Evolutionary conservation across 495 filamentous ascomycete genomes (phyloP).

Genomic region (Tuber magnatum): DNA sequence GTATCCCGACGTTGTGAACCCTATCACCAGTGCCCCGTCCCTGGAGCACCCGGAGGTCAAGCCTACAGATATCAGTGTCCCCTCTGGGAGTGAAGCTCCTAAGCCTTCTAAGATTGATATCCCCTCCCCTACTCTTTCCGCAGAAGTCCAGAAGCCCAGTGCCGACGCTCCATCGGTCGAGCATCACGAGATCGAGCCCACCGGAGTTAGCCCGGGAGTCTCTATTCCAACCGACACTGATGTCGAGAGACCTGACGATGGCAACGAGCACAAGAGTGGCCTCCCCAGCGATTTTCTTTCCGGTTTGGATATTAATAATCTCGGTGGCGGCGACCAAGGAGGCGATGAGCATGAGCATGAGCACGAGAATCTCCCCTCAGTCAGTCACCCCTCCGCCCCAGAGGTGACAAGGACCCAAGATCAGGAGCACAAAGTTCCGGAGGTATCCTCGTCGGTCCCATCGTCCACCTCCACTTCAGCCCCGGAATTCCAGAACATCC

Average conservation of each 20-base stretch:
- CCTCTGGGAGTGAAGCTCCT: background rate
- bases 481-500: too few relatives aligned
- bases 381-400: too few relatives aligned
- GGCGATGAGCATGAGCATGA: background rate
- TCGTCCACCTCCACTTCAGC: too few relatives aligned
- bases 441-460: too few relatives aligned
- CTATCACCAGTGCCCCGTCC: background rate
- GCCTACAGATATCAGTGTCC: background rate
- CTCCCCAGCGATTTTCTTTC: background rate
- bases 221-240: background rate
- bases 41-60: background rate
- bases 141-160: background rate
- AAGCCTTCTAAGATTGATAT: background rate
- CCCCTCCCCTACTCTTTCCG: background rate
- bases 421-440: too few relatives aligned
- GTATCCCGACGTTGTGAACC: background rate
- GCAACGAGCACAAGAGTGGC: background rate
- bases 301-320: background rate
- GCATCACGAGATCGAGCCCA: background rate
- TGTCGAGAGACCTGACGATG: background rate
- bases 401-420: too few relatives aligned
- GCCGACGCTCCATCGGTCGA: background rate
- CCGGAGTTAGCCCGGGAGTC: background rate
- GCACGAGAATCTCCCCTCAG: too few relatives aligned
- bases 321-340: background rate